Evolutionary conservation across 2,329 filamentous ascomycete species (phyloP).

Genomic region (Cytospora piceicola): DNA sequence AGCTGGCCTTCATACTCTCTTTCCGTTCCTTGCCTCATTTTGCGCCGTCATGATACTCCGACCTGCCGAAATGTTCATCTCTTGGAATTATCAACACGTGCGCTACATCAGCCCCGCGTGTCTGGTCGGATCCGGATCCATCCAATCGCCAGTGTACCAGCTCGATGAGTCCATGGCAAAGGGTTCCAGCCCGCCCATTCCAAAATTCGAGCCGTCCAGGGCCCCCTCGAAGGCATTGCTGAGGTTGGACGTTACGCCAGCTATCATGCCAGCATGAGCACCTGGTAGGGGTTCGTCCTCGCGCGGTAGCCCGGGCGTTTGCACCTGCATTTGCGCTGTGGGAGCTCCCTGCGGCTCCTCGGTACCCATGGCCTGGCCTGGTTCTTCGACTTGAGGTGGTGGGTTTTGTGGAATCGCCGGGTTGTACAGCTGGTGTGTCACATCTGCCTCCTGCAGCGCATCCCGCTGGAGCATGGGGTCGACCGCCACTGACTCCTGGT

Average conservation of each 20-base stretch:
- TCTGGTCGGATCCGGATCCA: slow-evolving; percentile 24
- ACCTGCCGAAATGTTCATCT: neutral
- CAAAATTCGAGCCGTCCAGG: slow-evolving; percentile 41
- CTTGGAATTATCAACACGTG: neutral
- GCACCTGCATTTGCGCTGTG: slow-evolving; percentile 24
- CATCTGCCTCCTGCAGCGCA: slow-evolving; percentile 31
- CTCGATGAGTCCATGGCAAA: slow-evolving; percentile 34
- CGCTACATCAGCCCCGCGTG: slow-evolving; percentile 26
- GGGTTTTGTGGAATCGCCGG: slow-evolving; percentile 29
- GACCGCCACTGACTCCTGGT: slow-evolving; percentile 24
- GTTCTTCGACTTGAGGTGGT: slow-evolving; percentile 18
- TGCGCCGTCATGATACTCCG: neutral
- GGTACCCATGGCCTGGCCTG: slow-evolving; percentile 29
- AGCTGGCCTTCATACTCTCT: slow-evolving; percentile 37
- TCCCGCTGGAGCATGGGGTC: slow-evolving; percentile 30
- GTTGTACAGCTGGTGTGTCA: slow-evolving; percentile 29
- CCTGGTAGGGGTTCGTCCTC: slow-evolving; percentile 27
- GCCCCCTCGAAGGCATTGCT: slow-evolving; percentile 42
- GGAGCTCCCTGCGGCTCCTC: slow-evolving; percentile 31
- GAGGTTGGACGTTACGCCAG: slow-evolving; percentile 34
- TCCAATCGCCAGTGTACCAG: slow-evolving; percentile 31
- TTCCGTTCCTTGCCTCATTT: neutral
- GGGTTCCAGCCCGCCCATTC: slow-evolving; percentile 33
- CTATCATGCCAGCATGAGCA: slow-evolving; percentile 28
- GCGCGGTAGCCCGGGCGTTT: slow-evolving; percentile 25